Evolutionary conservation across 73 alveolate species (phyloP), one percentile per base, ranked within the genome.

Genomic region (Tetrahymena borealis): DNA sequence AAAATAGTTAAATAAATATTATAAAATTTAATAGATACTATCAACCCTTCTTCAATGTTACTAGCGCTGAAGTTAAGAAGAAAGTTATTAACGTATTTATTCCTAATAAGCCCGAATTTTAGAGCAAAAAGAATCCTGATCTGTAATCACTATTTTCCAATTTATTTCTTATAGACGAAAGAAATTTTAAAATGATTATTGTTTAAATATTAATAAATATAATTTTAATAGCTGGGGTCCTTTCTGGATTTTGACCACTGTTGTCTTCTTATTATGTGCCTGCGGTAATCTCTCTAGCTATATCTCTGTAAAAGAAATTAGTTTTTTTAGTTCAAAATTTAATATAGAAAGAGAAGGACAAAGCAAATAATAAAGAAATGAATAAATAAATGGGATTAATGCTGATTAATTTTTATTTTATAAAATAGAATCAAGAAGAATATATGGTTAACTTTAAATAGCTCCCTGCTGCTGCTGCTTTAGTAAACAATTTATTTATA

Each of bases 191-290:
- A n/a, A n/a, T n/a, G n/a, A n/a, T n/a, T n/a, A n/a, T n/a, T n/a
- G n/a, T n/a, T 24, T 24, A 15, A 18, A 60, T 6, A 18, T 60
- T 9, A n/a, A 15, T 13, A n/a, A 60, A 11, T 60, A 0, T 60
- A n/a, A 20, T 60, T 60, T 20, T 24, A 60, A 60, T 24, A 60
- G 85, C 79, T 96, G 96, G 94, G 97, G 97, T 15, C 98, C 98
- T 37, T 95, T 95, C 85, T 96, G 98, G 98, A 95, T 96, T 16
- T 93, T 95, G 77, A 96, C 97, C 1, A 96, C 98, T 33, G 93
- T 96, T 91, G 93, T 96, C 31, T 95, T 95, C 91, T 93, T 95
- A 3, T 94, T 96, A 35, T 95, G 95, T 24, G 97, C 96, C 36
- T 97, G 97, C 16, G 98, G 98, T 35, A 94, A 95, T 40, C 92